phyloP scores from a whole-genome alignment of 352 stramenopile genomes.

The Elongisporangium prolatum region DNA sequence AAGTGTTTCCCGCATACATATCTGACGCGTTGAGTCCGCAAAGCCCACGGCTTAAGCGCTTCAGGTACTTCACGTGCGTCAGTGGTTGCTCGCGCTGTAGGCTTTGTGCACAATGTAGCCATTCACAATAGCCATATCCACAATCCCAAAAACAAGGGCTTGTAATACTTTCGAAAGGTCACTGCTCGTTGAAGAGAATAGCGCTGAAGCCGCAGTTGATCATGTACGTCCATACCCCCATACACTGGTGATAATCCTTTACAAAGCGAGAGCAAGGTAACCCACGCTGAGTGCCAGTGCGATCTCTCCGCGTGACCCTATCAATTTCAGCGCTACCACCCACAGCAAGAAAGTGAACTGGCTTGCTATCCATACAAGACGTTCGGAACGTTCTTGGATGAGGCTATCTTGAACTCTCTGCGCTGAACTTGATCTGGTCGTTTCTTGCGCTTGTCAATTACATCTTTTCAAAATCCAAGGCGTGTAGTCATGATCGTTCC shows the following conservation, averaged over 20 bases:
- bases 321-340: slow-evolving; percentile 2
- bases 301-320: slow-evolving; percentile 2
- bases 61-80: slow-evolving; percentile 6
- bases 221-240: slow-evolving; percentile 6
- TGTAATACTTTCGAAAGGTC: slow-evolving; percentile 8
- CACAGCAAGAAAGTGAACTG: slow-evolving; percentile 5
- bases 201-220: too few species aligned
- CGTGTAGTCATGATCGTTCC: slow-evolving; percentile 7
- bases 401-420: background rate
- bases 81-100: slow-evolving; percentile 7
- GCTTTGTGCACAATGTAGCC: too few species aligned
- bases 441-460: slow-evolving; percentile 10
- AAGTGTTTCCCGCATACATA: background rate
- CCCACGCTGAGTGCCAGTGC: slow-evolving; percentile 3
- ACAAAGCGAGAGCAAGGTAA: slow-evolving; percentile 1
- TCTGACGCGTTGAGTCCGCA: slow-evolving; percentile 6
- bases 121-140: slow-evolving; percentile 9
- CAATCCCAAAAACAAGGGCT: slow-evolving; percentile 6
- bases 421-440: slow-evolving; percentile 5
- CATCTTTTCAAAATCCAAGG: slow-evolving; percentile 5
- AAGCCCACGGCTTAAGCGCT: slow-evolving; percentile 5
- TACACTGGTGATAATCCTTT: slow-evolving; percentile 10
- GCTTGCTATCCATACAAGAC: slow-evolving; percentile 8
- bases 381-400: background rate
- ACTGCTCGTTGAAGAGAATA: background rate